These are phyloP conservation scores for Rhizopogon vesiculosus DNA, from an alignment of 768 basidiomycete genomes.

Conservation along the genomic window DNA sequence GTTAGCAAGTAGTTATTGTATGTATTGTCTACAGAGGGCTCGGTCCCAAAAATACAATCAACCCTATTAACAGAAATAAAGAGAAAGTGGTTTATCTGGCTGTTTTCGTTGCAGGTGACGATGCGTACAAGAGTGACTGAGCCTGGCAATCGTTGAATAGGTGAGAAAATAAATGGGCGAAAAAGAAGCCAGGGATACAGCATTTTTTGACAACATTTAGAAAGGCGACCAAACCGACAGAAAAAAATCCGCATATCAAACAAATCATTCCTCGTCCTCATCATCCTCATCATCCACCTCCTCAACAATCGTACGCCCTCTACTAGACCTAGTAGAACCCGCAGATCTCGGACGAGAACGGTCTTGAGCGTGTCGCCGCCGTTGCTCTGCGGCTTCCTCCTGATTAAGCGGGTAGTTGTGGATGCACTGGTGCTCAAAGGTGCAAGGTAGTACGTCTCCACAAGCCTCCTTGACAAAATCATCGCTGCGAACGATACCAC, in stretches of 20 bases:
- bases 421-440: constrained; percentile 52
- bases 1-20: too few relatives aligned
- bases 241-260: background rate
- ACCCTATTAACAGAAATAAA: too few relatives aligned
- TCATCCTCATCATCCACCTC: constrained; percentile 1
- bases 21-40: too few relatives aligned
- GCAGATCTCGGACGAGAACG: constrained; percentile 2
- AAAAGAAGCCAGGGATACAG: background rate
- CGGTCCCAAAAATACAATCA: too few relatives aligned
- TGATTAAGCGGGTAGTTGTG: constrained; percentile 41
- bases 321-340: background rate
- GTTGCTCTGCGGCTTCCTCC: constrained; percentile 46
- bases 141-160: constrained; percentile 8
- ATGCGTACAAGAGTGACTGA: background rate
- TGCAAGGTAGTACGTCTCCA: constrained; percentile 50
- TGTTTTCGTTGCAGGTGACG: background rate
- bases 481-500: constrained; percentile 50
- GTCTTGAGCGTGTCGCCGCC: constrained; percentile 15
- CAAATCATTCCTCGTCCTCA: constrained; percentile 12
- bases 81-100: background rate
- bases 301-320: background rate
- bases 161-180: constrained; percentile 21
- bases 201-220: too few relatives aligned
- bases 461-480: constrained; percentile 37
- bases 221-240: too few relatives aligned